Conservation (phyloP, 2,329 filamentous ascomycete genomes). For the Exophiala aquamarina region DNA sequence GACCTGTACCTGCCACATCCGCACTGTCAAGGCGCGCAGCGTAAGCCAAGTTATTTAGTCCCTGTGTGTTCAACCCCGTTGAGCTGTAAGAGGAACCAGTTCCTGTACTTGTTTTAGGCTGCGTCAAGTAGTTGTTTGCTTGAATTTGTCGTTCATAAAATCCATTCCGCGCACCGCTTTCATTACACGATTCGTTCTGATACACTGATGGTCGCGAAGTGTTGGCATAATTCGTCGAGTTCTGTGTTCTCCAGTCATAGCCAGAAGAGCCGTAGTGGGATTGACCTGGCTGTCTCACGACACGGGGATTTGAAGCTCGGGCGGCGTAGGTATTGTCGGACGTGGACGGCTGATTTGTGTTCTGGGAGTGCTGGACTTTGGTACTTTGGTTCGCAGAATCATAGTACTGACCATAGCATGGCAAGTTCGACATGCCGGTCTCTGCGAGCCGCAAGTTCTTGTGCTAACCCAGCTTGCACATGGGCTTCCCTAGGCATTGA, state of each 20-base stretch:
- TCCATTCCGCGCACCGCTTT: conserved; percentile 1
- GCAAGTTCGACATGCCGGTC: conserved; percentile 20
- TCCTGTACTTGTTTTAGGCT: conserved; percentile 4
- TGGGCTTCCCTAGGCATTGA: too few species aligned
- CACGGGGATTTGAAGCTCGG: conserved; percentile 11
- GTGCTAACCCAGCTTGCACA: too few species aligned
- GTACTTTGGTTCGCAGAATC: conserved; percentile 14
- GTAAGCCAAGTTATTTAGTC: conserved; percentile 28
- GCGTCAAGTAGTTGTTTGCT: conserved; percentile 1
- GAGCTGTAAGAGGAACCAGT: conserved; percentile 8
- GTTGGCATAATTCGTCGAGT: conserved; percentile 16
- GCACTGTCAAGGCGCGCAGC: conserved; percentile 26
- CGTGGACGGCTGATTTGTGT: neutral
- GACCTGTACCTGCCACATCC: conserved; percentile 10
- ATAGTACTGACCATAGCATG: conserved; percentile 17
- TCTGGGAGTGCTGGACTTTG: conserved; percentile 15
- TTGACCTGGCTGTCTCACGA: conserved; percentile 4
- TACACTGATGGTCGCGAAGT: conserved; percentile 12
- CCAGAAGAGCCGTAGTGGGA: conserved; percentile 17
- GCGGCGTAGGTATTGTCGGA: conserved; percentile 9
- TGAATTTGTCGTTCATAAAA: conserved; percentile 13
- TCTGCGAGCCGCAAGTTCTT: too few species aligned
- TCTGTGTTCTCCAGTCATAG: conserved; percentile 19
- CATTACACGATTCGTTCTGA: conserved; percentile 10
- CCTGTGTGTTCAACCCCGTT: conserved; percentile 10